These are phyloP conservation scores for Cercospora beticola DNA, from an alignment of 2,329 filamentous ascomycete species.

Conservation along the genomic window DNA sequence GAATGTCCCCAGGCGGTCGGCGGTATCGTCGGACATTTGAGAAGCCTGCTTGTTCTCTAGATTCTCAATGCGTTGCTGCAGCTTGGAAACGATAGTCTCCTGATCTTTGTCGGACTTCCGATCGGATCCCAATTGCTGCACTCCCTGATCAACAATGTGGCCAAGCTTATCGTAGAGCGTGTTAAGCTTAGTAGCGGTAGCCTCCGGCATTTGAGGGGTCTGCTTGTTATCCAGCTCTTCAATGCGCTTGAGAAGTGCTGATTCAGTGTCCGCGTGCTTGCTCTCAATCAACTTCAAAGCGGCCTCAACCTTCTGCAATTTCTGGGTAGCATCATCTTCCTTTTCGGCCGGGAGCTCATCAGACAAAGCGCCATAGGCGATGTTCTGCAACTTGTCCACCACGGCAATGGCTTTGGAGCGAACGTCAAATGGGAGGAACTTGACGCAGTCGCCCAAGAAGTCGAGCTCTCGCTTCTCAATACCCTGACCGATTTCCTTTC, in stretches of 20 bases:
- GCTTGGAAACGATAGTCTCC: neutral
- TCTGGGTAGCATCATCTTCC: neutral
- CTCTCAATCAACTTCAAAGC: neutral
- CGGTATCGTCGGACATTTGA: neutral
- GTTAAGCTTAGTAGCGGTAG: neutral
- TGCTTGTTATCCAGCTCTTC: neutral
- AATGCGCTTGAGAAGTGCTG: neutral
- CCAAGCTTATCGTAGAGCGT: neutral
- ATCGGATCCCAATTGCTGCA: neutral
- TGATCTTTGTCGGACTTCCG: neutral
- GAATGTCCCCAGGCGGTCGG: neutral
- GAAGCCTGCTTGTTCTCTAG: neutral
- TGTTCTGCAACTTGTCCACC: neutral
- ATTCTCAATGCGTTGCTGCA: neutral
- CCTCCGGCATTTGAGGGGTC: neutral
- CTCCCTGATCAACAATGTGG: neutral
- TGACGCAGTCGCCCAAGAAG: neutral
- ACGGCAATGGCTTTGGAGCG: neutral
- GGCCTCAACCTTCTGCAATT: neutral
- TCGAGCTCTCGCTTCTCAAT: neutral
- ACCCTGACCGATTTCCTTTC: neutral
- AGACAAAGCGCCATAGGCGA: neutral
- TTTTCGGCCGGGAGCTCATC: neutral
- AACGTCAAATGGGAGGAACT: neutral
- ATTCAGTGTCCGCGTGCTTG: neutral